These are phyloP conservation scores for Penicillium daleae DNA, from an alignment of 495 filamentous ascomycete genomes.

Conservation along the genomic window DNA sequence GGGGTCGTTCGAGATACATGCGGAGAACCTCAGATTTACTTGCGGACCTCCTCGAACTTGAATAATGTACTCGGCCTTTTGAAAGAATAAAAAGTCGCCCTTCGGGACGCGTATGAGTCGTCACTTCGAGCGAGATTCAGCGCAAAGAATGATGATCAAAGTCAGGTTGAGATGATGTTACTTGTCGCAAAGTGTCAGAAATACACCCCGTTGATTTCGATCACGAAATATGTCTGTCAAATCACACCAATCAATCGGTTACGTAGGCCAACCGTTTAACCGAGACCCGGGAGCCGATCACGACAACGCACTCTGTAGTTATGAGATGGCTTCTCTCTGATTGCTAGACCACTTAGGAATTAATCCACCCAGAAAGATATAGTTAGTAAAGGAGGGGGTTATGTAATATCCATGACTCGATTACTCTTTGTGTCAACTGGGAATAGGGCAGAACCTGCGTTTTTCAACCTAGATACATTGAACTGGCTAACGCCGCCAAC, in stretches of 20 bases:
- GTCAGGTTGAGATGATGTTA: background rate
- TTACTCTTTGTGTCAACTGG: too few species aligned
- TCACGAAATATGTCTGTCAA: slow-evolving; percentile 10
- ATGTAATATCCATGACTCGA: too few species aligned
- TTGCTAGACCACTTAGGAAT: too few species aligned
- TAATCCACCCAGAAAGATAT: too few species aligned
- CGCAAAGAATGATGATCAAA: background rate
- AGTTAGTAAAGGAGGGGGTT: too few species aligned
- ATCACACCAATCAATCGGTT: slow-evolving; percentile 11
- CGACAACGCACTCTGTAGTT: background rate
- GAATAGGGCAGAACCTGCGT: too few species aligned
- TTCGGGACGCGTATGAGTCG: background rate
- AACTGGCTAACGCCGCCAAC: too few species aligned
- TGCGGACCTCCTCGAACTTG: background rate
- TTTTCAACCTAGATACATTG: too few species aligned
- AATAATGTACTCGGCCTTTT: background rate
- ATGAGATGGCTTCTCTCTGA: too few species aligned
- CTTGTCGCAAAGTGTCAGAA: background rate
- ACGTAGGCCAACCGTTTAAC: background rate
- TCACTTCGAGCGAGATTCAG: background rate
- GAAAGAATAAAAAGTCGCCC: background rate
- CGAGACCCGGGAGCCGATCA: background rate
- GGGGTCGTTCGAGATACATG: background rate
- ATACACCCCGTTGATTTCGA: background rate
- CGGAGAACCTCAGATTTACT: background rate